Evolutionary conservation across 306 rosid genomes (phyloP).

Genomic region (Vicia faba): DNA sequence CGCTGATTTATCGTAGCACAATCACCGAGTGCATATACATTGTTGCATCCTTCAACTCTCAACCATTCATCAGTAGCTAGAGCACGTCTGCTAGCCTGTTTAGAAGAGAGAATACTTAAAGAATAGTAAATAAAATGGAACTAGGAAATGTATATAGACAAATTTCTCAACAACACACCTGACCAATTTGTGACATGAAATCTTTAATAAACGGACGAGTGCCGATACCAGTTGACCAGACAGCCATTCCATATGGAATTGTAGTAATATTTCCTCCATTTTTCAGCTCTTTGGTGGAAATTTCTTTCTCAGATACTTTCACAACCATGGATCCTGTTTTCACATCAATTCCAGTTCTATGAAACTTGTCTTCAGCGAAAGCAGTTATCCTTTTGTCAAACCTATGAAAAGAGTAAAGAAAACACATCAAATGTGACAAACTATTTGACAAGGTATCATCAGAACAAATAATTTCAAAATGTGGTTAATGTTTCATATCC

Average conservation of each 20-base stretch:
- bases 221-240: constrained; percentile 97
- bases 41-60: constrained; percentile 86
- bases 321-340: constrained; percentile 97
- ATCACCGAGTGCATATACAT: constrained; percentile 90
- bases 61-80: constrained; percentile 98
- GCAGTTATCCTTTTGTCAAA: constrained; percentile 94
- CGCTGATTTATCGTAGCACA: constrained; percentile 98
- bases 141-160: constrained; percentile 4
- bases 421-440: constrained; percentile 19
- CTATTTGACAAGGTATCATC: neutral
- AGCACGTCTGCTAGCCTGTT: constrained; percentile 87
- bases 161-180: constrained; percentile 58
- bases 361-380: constrained; percentile 88
- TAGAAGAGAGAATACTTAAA: constrained; percentile 13
- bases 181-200: constrained; percentile 86
- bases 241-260: constrained; percentile 92
- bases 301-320: constrained; percentile 82
- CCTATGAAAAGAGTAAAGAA: constrained; percentile 51
- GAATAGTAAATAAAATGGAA: constrained; percentile 16
- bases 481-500: constrained; percentile 30
- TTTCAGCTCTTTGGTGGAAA: constrained; percentile 76
- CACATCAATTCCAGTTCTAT: constrained; percentile 79
- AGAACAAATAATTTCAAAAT: constrained; percentile 2
- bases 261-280: constrained; percentile 64
- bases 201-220: constrained; percentile 85